A percentile compares a stretch with the other conserved stretches of the same genome.
Evolutionary conservation across 2,329 filamentous ascomycete genomes (phyloP).

Genomic region (Colletotrichum trifolii): DNA sequence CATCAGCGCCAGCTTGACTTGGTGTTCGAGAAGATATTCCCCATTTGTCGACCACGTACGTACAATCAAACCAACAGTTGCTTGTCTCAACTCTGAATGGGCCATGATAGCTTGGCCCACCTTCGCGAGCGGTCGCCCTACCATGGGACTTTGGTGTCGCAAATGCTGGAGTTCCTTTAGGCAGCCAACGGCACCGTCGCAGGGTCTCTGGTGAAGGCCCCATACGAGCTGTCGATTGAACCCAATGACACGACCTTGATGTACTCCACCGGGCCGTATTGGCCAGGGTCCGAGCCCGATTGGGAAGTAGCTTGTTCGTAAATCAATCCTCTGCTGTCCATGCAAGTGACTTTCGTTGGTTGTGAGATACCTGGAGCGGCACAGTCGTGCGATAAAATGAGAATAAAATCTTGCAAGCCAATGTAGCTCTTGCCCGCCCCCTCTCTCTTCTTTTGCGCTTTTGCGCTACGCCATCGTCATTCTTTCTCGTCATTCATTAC

Average conservation of each 20-base stretch:
- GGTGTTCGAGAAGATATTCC: no score
- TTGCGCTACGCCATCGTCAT: not conserved
- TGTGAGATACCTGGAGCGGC: slow-evolving; percentile 13
- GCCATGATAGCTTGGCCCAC: no score
- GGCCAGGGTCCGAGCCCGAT: slow-evolving; percentile 3
- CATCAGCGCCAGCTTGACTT: no score
- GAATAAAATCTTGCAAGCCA: slow-evolving; percentile 5
- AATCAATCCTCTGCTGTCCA: slow-evolving; percentile 3
- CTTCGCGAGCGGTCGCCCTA: no score
- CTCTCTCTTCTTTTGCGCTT: slow-evolving; percentile 5
- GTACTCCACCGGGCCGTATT: not conserved
- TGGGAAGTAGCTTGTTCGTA: slow-evolving; percentile 1
- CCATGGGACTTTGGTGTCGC: not conserved
- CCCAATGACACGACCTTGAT: slow-evolving; percentile 23
- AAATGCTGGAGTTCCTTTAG: slow-evolving; percentile 9
- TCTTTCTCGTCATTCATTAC: not conserved
- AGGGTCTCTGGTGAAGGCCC: slow-evolving; percentile 12
- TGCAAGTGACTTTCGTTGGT: slow-evolving; percentile 13
- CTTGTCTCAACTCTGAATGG: no score
- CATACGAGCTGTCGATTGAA: slow-evolving; percentile 10
- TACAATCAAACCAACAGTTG: no score
- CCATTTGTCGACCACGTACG: no score
- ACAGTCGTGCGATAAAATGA: slow-evolving; percentile 29
- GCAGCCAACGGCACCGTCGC: slow-evolving; percentile 21
- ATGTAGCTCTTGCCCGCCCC: not conserved